These are phyloP conservation scores for Pseudogymnoascus sp. DNA, from an alignment of 2,329 filamentous ascomycete genomes.

Conservation along the genomic window DNA sequence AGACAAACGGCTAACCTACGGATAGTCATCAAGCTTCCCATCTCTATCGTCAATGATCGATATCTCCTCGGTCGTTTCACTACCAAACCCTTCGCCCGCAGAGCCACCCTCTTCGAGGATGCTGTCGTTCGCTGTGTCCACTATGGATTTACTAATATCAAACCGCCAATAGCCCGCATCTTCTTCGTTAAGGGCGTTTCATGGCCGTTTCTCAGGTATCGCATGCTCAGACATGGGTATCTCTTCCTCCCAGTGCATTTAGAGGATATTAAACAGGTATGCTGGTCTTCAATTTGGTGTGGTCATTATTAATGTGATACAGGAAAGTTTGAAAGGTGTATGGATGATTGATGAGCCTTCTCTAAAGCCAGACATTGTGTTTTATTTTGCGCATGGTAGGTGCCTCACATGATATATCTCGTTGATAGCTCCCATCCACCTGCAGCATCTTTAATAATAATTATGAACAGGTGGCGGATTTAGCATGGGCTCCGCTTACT, in stretches of 20 bases:
- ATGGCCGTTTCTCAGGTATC: slow-evolving; percentile 67
- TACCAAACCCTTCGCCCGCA: slow-evolving; percentile 58
- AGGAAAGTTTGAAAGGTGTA: slow-evolving; percentile 53
- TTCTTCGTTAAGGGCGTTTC: slow-evolving; percentile 73
- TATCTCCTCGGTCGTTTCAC: slow-evolving; percentile 40
- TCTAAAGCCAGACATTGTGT: slow-evolving; percentile 62
- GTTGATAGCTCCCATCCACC: background rate
- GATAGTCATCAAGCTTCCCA: slow-evolving; percentile 53
- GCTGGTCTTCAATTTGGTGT: slow-evolving; percentile 19
- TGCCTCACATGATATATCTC: background rate
- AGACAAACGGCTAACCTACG: background rate
- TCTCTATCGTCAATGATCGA: slow-evolving; percentile 51
- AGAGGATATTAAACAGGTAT: slow-evolving; percentile 50
- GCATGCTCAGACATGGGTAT: slow-evolving; percentile 68
- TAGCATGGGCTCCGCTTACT: slow-evolving; percentile 73
- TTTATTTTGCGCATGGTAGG: slow-evolving; percentile 75
- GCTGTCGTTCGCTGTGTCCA: slow-evolving; percentile 70
- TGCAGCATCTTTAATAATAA: background rate
- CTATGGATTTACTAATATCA: slow-evolving; percentile 69
- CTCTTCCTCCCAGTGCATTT: slow-evolving; percentile 56
- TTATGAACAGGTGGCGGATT: slow-evolving; percentile 64
- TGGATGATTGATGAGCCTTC: slow-evolving; percentile 61
- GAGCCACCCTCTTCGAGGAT: slow-evolving; percentile 69
- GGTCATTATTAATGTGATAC: slow-evolving; percentile 17
- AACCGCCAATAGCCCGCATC: slow-evolving; percentile 60